Percentiles rank a stretch among this genome's conserved stretches.
phyloP scores from a whole-genome alignment of 345 rosid genomes.

The Lepidium sativum region DNA sequence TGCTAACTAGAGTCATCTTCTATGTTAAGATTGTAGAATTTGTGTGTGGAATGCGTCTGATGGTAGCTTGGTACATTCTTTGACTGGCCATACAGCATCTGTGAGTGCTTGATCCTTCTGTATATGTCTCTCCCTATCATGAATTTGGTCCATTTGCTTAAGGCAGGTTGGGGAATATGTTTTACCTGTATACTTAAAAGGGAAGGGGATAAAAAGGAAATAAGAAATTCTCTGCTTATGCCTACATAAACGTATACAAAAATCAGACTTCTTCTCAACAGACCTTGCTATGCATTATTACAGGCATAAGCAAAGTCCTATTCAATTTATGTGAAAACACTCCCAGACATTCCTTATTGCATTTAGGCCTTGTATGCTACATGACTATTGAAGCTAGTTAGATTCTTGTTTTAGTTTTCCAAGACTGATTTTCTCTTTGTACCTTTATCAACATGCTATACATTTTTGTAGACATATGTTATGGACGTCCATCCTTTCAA shows the following conservation, averaged over 20 bases:
- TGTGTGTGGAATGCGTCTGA: slow-evolving; percentile 99
- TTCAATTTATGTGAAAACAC: not conserved
- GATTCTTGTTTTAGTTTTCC: slow-evolving; percentile 1
- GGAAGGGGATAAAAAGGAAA: not conserved
- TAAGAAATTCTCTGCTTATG: not conserved
- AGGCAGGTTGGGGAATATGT: not conserved
- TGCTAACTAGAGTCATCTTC: slow-evolving; percentile 6
- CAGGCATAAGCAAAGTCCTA: not conserved
- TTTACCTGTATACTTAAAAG: not conserved
- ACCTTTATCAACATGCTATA: not conserved
- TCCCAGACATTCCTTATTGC: not conserved
- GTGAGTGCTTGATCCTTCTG: slow-evolving; percentile 46
- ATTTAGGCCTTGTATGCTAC: not conserved
- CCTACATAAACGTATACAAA: not conserved
- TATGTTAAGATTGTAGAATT: slow-evolving; percentile 85
- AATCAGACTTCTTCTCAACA: not conserved
- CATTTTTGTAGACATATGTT: slow-evolving; percentile 70
- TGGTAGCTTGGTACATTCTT: slow-evolving; percentile 90
- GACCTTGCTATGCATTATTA: not conserved
- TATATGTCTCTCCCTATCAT: slow-evolving; percentile 14
- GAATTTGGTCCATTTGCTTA: slow-evolving; percentile 5
- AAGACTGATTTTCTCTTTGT: not conserved
- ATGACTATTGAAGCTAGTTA: not conserved
- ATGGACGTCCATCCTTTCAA: slow-evolving; percentile 98
- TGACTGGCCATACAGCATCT: slow-evolving; percentile 93